Base-by-base conservation (phyloP, 495 filamentous ascomycete species). In the Neurospora sp. region DNA sequence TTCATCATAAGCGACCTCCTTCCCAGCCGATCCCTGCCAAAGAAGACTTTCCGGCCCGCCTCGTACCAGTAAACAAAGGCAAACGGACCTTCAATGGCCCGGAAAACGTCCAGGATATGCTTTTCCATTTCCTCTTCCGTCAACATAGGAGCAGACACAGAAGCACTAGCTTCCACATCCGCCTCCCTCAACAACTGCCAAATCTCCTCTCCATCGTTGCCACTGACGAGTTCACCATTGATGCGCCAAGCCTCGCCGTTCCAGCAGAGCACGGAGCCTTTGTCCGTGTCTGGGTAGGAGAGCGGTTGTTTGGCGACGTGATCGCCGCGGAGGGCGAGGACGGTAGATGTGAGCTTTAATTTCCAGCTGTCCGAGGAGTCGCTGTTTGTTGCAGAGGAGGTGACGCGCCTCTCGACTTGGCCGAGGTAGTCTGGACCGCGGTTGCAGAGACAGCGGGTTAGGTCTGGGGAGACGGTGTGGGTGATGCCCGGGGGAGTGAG, bases 171-270 rank as follows among this genome's bases (percentile, higher is more conserved):
- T 39, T 85, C 78, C 19, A 90, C 39, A 38, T 38, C 38, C 38
- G 38, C 48, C 6, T 31, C 54, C 28, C 15, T 77, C 59, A 98
- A 87, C 62, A 87, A 75, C n/a, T 85, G 75, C 77, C 94, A 90
- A 17, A 99, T 85, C 13, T 81, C 81, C 76, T 92, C 86, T 2
- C 92, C 92, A 79, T 99, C 96, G 80, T 97, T 98, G 43, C 88
- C 90, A 34, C 77, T 74, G 34, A 94, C 83, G 37, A 85, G 73
- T 17, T 86, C 80, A 24, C 83, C 84, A 28, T 76, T 78, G 71
- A 97, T 86, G 70, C 86, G 90, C 96, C 96, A 99, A 10, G 94
- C 96, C 79, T 99, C 96, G n/a, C 96, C 96, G 77, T 98, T 98
- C 95, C 96, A 99, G 85, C 95, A 98, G 19, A 99, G 85, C 15